A percentile compares a stretch with the other conserved stretches of the same genome.
phyloP scores from a whole-genome alignment of 805 yeast species.

The Lipomyces yamadae region DNA sequence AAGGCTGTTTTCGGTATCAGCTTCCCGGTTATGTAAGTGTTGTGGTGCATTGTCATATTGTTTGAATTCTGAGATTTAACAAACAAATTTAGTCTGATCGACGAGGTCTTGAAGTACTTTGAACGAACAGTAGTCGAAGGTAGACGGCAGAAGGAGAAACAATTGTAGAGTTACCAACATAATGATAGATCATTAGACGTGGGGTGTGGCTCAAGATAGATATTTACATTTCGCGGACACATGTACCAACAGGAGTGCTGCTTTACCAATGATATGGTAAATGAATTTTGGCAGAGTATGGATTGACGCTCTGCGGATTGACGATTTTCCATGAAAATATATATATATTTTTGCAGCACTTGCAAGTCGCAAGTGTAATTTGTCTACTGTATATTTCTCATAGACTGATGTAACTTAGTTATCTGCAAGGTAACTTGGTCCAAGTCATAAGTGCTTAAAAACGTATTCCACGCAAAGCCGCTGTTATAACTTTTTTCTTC shows the following conservation, averaged over 20 bases:
- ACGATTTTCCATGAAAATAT: neutral
- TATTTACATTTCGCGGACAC: neutral
- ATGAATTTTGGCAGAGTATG: neutral
- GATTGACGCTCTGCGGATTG: neutral
- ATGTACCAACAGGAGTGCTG: neutral
- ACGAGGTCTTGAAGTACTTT: constrained; percentile 48
- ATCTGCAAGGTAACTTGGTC: too few relatives aligned
- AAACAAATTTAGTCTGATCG: constrained; percentile 39
- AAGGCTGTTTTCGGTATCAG: constrained; percentile 46
- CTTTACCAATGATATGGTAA: neutral
- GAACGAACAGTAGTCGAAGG: constrained; percentile 42
- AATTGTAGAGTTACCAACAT: constrained; percentile 4
- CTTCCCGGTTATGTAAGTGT: constrained; percentile 45
- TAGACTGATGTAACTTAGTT: neutral
- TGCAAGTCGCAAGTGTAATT: neutral
- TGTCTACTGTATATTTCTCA: neutral
- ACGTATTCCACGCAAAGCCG: too few relatives aligned
- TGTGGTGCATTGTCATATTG: neutral
- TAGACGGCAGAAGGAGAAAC: constrained; percentile 14
- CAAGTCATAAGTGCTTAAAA: too few relatives aligned
- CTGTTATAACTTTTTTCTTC: too few relatives aligned
- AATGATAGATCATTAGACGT: neutral
- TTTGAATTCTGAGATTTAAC: neutral
- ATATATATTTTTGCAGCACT: neutral
- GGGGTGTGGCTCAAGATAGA: neutral